Evolutionary conservation across 768 basidiomycete genomes (phyloP).

Genomic region (Zangia roseola): DNA sequence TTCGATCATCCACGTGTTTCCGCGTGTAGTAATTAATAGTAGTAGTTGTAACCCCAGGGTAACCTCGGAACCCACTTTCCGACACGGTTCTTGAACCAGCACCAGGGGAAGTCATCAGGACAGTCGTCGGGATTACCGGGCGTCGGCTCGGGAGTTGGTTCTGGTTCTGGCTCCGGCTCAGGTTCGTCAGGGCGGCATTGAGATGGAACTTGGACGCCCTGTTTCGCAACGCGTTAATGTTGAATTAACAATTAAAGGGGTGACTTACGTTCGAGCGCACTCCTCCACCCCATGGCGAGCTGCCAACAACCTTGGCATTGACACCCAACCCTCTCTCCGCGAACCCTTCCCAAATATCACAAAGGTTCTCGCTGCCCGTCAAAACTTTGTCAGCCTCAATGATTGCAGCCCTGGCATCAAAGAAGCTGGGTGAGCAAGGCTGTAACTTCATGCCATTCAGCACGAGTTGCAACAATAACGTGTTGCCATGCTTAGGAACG

Average conservation of each 20-base stretch:
- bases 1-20: conserved; percentile 8
- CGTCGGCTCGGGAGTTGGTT: conserved; percentile 27
- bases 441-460: conserved; percentile 94
- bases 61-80: conserved; percentile 22
- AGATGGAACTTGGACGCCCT: conserved; percentile 44
- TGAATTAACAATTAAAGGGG: neutral
- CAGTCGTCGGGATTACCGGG: conserved; percentile 37
- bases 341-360: conserved; percentile 85
- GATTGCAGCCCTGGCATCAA: conserved; percentile 87
- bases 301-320: conserved; percentile 70
- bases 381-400: conserved; percentile 87
- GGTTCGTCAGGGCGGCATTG: conserved; percentile 34
- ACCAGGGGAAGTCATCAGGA: conserved; percentile 17
- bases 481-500: conserved; percentile 91
- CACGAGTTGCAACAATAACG: conserved; percentile 80
- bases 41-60: conserved; percentile 25
- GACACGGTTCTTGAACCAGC: conserved; percentile 20
- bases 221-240: neutral
- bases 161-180: conserved; percentile 15
- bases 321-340: conserved; percentile 76
- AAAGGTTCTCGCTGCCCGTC: conserved; percentile 92
- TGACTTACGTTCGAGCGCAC: conserved; percentile 60
- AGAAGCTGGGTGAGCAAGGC: conserved; percentile 87
- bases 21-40: conserved; percentile 14
- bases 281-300: conserved; percentile 94